phyloP scores from a whole-genome alignment of 2,329 filamentous ascomycete genomes.

The Calonectria hawksworthii region DNA sequence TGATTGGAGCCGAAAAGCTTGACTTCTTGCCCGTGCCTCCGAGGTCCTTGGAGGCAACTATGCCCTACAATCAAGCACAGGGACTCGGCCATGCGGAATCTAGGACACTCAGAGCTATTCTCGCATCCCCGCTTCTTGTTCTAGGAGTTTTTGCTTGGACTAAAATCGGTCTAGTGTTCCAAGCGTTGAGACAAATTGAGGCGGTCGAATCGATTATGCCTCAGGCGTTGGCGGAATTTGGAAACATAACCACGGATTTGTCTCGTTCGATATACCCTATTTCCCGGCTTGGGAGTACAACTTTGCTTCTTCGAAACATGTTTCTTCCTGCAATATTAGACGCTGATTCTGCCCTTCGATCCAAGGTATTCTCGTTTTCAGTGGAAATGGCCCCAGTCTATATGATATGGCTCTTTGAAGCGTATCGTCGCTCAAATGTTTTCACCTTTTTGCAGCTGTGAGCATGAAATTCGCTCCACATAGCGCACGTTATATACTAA shows the following conservation, averaged over 20 bases:
- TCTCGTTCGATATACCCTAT: no score
- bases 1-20: not conserved
- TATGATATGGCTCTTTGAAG: not conserved
- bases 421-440: not conserved
- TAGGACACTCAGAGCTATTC: not conserved
- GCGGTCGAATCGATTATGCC: no score
- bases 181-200: not conserved
- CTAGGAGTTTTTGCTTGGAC: not conserved
- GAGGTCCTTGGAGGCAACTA: not conserved
- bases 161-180: not conserved
- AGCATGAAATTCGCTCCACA: not conserved
- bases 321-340: not conserved
- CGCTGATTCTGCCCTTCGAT: not conserved
- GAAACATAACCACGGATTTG: not conserved
- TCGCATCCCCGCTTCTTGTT: not conserved
- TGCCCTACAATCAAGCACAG: not conserved
- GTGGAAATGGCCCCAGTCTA: not conserved
- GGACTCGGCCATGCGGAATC: not conserved
- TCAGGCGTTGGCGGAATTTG: no score
- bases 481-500: not conserved
- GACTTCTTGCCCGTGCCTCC: not conserved
- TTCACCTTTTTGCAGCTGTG: not conserved
- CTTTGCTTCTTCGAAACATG: not conserved
- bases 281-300: no score
- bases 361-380: not conserved